These are phyloP conservation scores for Circinella umbellata DNA, from an alignment of 371 early-diverging fungal species.

Conservation along the genomic window DNA sequence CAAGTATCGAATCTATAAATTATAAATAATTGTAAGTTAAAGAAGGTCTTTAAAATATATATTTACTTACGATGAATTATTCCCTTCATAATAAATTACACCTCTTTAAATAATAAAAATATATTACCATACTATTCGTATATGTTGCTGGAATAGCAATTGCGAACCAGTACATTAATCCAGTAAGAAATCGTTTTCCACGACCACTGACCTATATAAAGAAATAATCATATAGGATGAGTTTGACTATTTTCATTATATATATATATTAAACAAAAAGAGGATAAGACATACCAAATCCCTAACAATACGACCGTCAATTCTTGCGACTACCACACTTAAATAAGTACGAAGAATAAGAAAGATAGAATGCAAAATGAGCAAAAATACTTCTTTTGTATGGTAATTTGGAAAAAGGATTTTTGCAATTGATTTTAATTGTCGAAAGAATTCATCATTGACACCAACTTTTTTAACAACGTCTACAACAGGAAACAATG, in stretches of 20 bases:
- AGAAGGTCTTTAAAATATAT: background rate
- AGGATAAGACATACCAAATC: constrained; percentile 70
- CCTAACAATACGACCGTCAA: constrained; percentile 94
- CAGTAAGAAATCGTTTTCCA: constrained; percentile 42
- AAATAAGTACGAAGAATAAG: constrained; percentile 91
- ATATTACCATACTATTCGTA: constrained; percentile 90
- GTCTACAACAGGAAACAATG: constrained; percentile 39
- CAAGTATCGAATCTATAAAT: constrained; percentile 73
- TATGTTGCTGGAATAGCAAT: constrained; percentile 97
- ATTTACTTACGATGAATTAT: too few relatives aligned
- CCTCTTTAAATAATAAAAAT: background rate
- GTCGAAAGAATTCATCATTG: constrained; percentile 70
- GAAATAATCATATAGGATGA: background rate
- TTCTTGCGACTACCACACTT: constrained; percentile 89
- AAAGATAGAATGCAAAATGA: constrained; percentile 85
- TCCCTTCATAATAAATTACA: too few relatives aligned
- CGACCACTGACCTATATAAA: constrained; percentile 44
- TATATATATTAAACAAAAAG: too few relatives aligned
- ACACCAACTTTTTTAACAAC: constrained; percentile 59
- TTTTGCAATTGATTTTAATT: constrained; percentile 69
- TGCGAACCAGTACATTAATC: constrained; percentile 91
- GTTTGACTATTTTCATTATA: too few relatives aligned
- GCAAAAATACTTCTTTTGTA: constrained; percentile 80
- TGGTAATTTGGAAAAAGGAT: constrained; percentile 75
- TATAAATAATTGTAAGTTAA: background rate